Base-by-base conservation (phyloP, 768 basidiomycete species). In the Sistotremastrum suecicum region DNA sequence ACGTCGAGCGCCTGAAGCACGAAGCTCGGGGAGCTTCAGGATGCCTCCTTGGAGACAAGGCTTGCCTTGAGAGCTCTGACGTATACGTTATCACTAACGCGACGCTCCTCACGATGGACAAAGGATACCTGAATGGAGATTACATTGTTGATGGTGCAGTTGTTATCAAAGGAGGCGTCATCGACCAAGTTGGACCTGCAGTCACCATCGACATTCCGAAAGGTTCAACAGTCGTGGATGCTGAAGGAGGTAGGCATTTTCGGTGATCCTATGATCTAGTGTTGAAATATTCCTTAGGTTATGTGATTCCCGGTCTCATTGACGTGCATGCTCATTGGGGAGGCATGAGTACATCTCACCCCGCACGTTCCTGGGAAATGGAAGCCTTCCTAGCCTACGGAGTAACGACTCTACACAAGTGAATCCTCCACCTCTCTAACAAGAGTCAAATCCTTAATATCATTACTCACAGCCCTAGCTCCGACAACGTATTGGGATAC, bases 341-440 rank as follows among this genome's bases (percentile, higher is more conserved):
- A 11, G 80, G 79, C 0, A 71, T 74, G 48, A 51, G 34, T 0
- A 68, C 64, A 32, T 63, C 64, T 33, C 73, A 74, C 51, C 82
- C 82, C 0, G 69, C 79, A 5, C 68, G 67, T 39, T 83, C 80
- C 7, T 85, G 82, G 80, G 81, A 84, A 53, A 66, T 80, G 65
- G 70, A 79, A 55, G 74, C 79, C 0, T 83, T 83, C 72, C 67
- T 85, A 32, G 78, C 81, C 0, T 83, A 81, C 52, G 83, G 83
- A 20, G 72, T 84, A 3, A 84, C 83, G 1, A 83, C 82, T 2
- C 52, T 83, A 47, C 83, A 83, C 65, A 85, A 84, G 81, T 83
- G 50, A 47, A 69, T 60, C 28, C 12, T 28, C 28, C 8, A 30
- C 30, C n/a, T 2, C n/a, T 43, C 10, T 39, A 5, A 39, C 30